Conservation (phyloP, 2,329 filamentous ascomycete genomes). For the Chaetomiaceae sp. region DNA sequence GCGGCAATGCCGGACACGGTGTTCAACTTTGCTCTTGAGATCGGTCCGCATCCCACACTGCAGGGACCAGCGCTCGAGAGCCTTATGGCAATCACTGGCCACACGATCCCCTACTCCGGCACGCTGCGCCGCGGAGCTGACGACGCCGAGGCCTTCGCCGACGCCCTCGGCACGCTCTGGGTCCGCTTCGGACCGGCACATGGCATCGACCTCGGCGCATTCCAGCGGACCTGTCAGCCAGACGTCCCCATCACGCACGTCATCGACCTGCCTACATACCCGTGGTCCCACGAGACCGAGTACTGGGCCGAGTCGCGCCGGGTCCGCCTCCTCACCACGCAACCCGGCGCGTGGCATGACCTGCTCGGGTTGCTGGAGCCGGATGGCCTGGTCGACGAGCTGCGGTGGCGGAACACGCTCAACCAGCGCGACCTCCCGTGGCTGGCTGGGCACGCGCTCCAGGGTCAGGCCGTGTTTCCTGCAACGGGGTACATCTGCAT, state of each 20-base stretch:
- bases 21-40: conserved; percentile 26
- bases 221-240: not conserved
- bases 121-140: not conserved
- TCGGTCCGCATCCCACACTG: conserved; percentile 36
- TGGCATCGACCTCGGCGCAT: not conserved
- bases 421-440: conserved; percentile 25
- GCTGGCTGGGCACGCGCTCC: conserved; percentile 33
- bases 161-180: conserved; percentile 10
- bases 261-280: not conserved
- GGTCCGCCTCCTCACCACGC: no score
- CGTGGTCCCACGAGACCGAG: not conserved
- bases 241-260: no score
- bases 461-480: conserved; percentile 38
- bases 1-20: no score
- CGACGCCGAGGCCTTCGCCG: conserved; percentile 8
- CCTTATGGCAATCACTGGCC: conserved; percentile 11
- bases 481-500: conserved; percentile 39
- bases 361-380: not conserved
- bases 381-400: not conserved
- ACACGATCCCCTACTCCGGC: conserved; percentile 3
- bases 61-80: conserved; percentile 34
- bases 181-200: conserved; percentile 1
- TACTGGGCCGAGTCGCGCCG: not conserved
- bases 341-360: not conserved
- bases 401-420: not conserved